Base-by-base conservation (phyloP, 345 rosid genomes). In the Eucalyptus regnans region DNA sequence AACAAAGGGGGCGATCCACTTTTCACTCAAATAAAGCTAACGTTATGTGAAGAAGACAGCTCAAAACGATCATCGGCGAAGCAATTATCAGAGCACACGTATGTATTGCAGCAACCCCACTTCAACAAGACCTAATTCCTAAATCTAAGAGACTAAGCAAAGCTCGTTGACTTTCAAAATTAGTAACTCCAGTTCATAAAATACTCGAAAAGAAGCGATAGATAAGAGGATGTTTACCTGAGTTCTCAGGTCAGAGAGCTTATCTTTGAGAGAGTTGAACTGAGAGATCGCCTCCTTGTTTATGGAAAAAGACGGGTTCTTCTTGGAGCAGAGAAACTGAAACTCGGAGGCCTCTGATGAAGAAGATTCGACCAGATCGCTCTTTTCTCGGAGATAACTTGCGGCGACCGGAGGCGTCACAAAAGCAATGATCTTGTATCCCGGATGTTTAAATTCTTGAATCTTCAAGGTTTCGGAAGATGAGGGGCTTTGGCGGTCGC, bases 301-400 rank as follows among this genome's bases (percentile, higher is more conserved):
- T 56, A 97, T 52, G 88, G 91, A 91, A 93, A 92, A 93, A 12
- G 93, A 86, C 6, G 93, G 87, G 31, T 52, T 87, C 49, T 81
- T 68, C 71, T 89, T 56, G 71, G 95, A 91, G 91, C 90, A 89
- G n/a, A 95, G 90, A 90, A 93, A 96, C 6, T 89, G 92, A 79
- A 94, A 91, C 58, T 88, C 91, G 4, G 90, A 50, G 51, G 83
- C 86, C 87, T 90, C 89, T 27, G 88, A 50, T 49, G 92, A 92
- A 76, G 95, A 88, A 90, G 92, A 93, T 49, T 93, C 83, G 89
- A 92, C 86, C 90, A 90, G 8, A 71, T 87, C 89, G 51, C 86
- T 89, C 18, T 54, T 64, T 20, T 49, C 84, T 88, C 29, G 87
- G 66, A 92, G 91, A 50, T 62, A 88, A 46, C 54, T 46, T 7